These are phyloP conservation scores for Auricularia heimuer DNA, from an alignment of 768 basidiomycete species.

Conservation along the genomic window DNA sequence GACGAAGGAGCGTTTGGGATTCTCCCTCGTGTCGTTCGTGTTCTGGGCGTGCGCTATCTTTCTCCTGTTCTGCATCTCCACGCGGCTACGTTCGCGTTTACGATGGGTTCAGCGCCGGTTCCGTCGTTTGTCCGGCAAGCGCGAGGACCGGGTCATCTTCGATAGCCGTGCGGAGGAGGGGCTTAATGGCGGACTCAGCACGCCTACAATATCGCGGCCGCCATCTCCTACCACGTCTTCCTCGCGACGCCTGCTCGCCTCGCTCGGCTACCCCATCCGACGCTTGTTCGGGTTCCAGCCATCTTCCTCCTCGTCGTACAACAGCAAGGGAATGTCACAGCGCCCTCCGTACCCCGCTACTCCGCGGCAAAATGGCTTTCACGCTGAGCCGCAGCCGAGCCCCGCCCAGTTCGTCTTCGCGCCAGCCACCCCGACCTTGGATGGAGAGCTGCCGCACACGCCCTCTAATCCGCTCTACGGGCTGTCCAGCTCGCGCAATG, in stretches of 20 bases:
- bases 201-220: conserved; percentile 4
- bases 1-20: conserved; percentile 29
- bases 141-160: neutral
- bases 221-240: conserved; percentile 2
- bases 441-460: conserved; percentile 1
- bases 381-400: neutral
- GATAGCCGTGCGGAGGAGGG: neutral
- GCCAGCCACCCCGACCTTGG: neutral
- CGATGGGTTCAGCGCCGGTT: conserved; percentile 2
- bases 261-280: neutral
- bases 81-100: conserved; percentile 4
- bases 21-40: conserved; percentile 9
- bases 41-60: conserved; percentile 7
- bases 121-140: neutral
- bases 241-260: neutral
- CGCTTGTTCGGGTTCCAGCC: neutral
- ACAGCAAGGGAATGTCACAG: neutral
- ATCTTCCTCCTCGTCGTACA: neutral
- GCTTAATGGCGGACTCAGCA: neutral
- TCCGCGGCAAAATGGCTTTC: neutral
- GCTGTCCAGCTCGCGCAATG: conserved; percentile 18
- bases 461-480: conserved; percentile 9
- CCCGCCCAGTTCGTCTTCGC: neutral
- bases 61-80: conserved; percentile 5
- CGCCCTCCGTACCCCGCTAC: neutral